A percentile compares a stretch with the other conserved stretches of the same genome.
Evolutionary conservation across 768 basidiomycete species (phyloP).

Genomic region (Udeniomyces megalosporus): DNA sequence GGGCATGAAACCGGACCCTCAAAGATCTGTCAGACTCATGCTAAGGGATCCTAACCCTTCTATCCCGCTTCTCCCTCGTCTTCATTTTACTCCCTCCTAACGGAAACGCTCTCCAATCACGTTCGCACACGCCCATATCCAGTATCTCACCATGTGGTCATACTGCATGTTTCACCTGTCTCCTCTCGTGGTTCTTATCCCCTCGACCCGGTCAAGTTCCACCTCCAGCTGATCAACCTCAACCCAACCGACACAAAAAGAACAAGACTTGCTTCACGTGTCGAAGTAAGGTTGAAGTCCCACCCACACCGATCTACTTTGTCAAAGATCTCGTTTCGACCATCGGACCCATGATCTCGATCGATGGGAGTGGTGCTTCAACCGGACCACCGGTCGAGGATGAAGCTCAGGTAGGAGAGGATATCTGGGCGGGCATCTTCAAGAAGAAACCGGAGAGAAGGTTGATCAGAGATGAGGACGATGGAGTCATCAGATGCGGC

Average conservation of each 20-base stretch:
- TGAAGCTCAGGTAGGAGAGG: no score
- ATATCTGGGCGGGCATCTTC: no score
- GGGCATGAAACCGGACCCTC: no score
- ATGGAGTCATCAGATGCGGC: not conserved
- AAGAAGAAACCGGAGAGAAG: no score
- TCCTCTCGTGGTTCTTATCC: conserved; percentile 1
- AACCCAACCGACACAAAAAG: no score
- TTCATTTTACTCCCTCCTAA: no score
- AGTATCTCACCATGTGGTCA: conserved; percentile 11
- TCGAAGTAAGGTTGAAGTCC: not conserved
- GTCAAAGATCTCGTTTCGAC: conserved; percentile 9
- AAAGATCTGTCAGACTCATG: no score
- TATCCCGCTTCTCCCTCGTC: no score
- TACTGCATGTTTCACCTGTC: conserved; percentile 2
- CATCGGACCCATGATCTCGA: not conserved
- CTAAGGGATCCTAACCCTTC: no score
- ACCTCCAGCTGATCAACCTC: not conserved
- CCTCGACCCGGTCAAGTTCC: not conserved
- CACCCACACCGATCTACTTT: conserved; percentile 5
- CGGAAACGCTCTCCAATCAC: not conserved
- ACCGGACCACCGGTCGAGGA: not conserved
- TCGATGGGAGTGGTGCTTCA: not conserved
- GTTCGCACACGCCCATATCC: not conserved
- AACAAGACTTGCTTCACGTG: conserved; percentile 5
- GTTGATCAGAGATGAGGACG: no score